Base-by-base conservation (phyloP, 768 basidiomycete genomes). In the Naematelia aurantialba region DNA sequence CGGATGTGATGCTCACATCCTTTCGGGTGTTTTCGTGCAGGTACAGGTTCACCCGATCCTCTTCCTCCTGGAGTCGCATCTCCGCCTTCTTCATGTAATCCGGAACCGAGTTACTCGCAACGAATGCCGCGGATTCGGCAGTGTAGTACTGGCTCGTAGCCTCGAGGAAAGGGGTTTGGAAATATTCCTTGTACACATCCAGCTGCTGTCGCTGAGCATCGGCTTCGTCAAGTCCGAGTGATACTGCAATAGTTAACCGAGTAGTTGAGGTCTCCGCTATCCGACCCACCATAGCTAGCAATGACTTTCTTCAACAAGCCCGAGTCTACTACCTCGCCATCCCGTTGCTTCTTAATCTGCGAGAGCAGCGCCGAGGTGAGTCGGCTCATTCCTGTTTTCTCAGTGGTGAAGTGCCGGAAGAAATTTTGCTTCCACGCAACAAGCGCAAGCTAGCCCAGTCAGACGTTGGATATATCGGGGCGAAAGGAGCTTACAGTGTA, bases 51-150 rank as follows among this genome's bases (percentile, higher is more conserved):
- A 97, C 91, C 22, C 94, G 85, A 72, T 93, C 89, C 77, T 94
- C 91, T 70, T 99, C 94, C 77, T 99, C 93, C 58, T 85, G 84
- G 58, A 99, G 79, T 46, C 94, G 85, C 70, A 89, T 88, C 73
- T 96, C 94, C 0, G 91, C 93, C 78, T 89, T 93, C 80, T 86
- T 91, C 75, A 99, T 81, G 77, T 97, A 99, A 73, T 97, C 94
- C 12, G 90, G 89, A 51, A 97, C 87, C 58, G 83, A 88, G 79
- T 91, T 91, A 70, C 87, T 85, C 1, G 87, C 85, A 25, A 97
- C 83, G 81, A 91, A 99, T 3, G 87, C 83, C 65, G 91, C 87
- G 0, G 91, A 93, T 77, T 99, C 93, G 66, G 87, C 83, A 69
- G 85, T 87, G 82, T 98, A 99, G 77, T 91, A 96, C 55, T 84